phyloP scores from a whole-genome alignment of 805 yeast genomes.

The Tetrapisispora nanseiensis region DNA sequence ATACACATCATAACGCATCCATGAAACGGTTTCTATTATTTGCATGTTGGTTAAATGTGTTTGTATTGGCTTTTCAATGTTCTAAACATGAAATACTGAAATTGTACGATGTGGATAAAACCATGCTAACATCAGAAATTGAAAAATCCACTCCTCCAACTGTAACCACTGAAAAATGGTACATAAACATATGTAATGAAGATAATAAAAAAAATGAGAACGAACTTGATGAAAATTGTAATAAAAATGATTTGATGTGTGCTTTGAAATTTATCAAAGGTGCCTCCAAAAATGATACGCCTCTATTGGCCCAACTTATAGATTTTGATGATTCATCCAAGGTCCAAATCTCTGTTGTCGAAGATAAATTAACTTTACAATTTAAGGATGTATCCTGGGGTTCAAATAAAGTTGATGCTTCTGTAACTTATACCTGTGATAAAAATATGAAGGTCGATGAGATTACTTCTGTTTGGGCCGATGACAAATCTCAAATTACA shows the following conservation, averaged over 20 bases:
- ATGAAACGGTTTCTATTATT: neutral
- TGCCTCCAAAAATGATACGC: constrained; percentile 31
- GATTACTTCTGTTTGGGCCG: constrained; percentile 19
- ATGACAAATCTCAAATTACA: constrained; percentile 17
- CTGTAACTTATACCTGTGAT: constrained; percentile 40
- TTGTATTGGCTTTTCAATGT: constrained; percentile 10
- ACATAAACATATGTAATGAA: constrained; percentile 56
- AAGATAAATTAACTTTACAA: constrained; percentile 29
- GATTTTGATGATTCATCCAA: constrained; percentile 35
- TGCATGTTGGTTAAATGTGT: too few relatives aligned
- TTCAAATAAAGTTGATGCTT: constrained; percentile 38
- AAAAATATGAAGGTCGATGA: constrained; percentile 29
- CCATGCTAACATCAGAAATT: constrained; percentile 29
- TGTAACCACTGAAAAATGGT: constrained; percentile 52
- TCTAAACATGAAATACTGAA: constrained; percentile 16
- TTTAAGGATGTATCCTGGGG: constrained; percentile 68
- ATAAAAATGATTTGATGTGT: constrained; percentile 65
- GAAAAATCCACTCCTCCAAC: constrained; percentile 72
- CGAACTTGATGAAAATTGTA: constrained; percentile 41
- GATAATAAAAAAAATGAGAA: constrained; percentile 23
- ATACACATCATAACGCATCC: too few relatives aligned
- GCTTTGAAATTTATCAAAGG: constrained; percentile 48
- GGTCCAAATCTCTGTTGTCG: constrained; percentile 24
- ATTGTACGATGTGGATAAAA: constrained; percentile 13
- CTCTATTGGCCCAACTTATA: constrained; percentile 50